Evolutionary conservation across 306 rosid genomes (phyloP), one percentile per base, ranked within the genome.

Genomic region (Rubus parviflorus): DNA sequence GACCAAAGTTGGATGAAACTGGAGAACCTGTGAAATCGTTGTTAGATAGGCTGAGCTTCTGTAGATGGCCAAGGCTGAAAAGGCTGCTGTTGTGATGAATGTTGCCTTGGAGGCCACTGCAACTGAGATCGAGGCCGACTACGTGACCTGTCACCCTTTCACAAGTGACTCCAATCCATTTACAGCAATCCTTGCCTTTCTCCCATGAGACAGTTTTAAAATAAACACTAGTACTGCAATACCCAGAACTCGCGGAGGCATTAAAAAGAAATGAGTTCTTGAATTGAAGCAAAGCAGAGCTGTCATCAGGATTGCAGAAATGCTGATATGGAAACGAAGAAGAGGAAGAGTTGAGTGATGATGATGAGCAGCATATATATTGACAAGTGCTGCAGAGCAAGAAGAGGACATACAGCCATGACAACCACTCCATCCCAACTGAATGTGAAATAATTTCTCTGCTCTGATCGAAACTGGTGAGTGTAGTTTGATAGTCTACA

Each of bases 61-160:
- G 52, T 13, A 75, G 79, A 63, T 23, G 71, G 17, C 13, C 16
- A 75, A 75, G 79, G 3, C 4, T 6, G 70, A 75, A 75, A 35
- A 75, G 72, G 48, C 35, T 75, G 62, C 37, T 78, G 20, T 78
- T 78, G 51, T 65, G 49, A 48, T 71, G 72, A 51, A 79, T 19
- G 12, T 41, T 11, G 30, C 82, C 82, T 23, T 13, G 37, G 49
- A 79, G 65, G 30, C 49, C 20, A 8, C 35, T 48, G 38, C 40
- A 37, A 41, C 72, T 48, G 13, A 71, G 30, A 6, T 78, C 42
- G 19, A 78, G 49, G 41, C 77, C 77, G 7, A 70, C 23, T 51
- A 78, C 81, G 12, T 70, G 60, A 17, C 71, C 63, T 2, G 75
- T 42, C 1, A 5, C 3, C 3, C 5, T 38, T 9, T 70, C 82